phyloP scores from a whole-genome alignment of 495 filamentous ascomycete genomes.

The Annulohypoxylon moriforme region DNA sequence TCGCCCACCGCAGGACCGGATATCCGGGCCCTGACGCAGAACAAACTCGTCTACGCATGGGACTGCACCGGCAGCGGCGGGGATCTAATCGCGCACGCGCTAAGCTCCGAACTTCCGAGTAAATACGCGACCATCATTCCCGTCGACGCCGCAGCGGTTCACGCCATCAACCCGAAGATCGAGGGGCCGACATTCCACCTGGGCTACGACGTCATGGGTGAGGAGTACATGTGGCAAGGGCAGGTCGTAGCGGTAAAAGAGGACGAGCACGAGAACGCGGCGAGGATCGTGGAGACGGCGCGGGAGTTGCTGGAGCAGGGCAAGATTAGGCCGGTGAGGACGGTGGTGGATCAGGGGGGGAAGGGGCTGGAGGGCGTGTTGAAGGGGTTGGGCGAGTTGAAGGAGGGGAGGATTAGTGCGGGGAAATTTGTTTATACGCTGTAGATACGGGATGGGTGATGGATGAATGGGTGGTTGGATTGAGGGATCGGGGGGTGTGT shows the following conservation, averaged over 20 bases:
- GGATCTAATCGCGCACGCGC: slow-evolving; percentile 44
- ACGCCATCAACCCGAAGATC: slow-evolving; percentile 47
- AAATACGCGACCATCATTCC: slow-evolving; percentile 43
- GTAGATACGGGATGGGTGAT: background rate
- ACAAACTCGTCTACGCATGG: slow-evolving; percentile 48
- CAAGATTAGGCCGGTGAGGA: slow-evolving; percentile 45
- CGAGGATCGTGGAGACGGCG: slow-evolving; percentile 41
- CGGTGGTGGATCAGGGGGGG: slow-evolving; percentile 49
- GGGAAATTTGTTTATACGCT: slow-evolving; percentile 56
- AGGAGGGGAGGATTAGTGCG: slow-evolving; percentile 48
- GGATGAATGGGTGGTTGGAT: background rate
- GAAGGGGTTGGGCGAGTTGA: slow-evolving; percentile 51
- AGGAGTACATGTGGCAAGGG: slow-evolving; percentile 27
- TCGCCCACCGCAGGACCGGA: slow-evolving; percentile 50
- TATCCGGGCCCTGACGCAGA: slow-evolving; percentile 47
- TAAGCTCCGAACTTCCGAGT: slow-evolving; percentile 39
- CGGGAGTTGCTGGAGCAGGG: slow-evolving; percentile 43
- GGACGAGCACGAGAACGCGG: slow-evolving; percentile 44
- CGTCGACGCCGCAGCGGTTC: slow-evolving; percentile 35
- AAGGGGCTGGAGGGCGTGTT: slow-evolving; percentile 52
- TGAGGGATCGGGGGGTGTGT: background rate
- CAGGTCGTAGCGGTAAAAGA: slow-evolving; percentile 7
- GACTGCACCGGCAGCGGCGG: slow-evolving; percentile 48
- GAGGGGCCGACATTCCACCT: slow-evolving; percentile 40
- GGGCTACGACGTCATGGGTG: slow-evolving; percentile 47